Conservation (phyloP, 1,284 basidiomycete species). For the Sanghuangporus sanghuang region DNA sequence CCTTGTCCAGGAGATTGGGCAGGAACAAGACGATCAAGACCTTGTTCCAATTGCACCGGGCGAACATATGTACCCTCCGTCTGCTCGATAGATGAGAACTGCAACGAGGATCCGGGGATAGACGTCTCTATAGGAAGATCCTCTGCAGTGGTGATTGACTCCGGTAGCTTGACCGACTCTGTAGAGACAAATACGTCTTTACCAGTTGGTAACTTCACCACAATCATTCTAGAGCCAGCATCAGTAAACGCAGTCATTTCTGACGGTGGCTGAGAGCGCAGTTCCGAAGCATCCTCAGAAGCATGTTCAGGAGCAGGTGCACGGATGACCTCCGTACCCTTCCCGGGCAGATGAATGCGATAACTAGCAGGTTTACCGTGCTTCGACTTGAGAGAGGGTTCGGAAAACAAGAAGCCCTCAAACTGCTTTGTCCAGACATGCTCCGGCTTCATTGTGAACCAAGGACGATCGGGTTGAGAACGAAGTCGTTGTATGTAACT, state of each 20-base stretch:
- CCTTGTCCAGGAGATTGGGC: not conserved
- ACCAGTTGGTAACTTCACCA: conserved; percentile 51
- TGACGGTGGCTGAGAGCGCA: conserved; percentile 17
- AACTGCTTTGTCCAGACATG: conserved; percentile 75
- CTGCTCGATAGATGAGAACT: not conserved
- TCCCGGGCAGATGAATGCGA: conserved; percentile 58
- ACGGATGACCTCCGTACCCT: conserved; percentile 24
- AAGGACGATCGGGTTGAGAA: conserved; percentile 40
- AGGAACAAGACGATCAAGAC: not conserved
- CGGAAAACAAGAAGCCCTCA: conserved; percentile 64
- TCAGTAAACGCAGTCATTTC: conserved; percentile 20
- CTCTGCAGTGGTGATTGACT: conserved; percentile 28
- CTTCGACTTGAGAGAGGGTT: conserved; percentile 50
- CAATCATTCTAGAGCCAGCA: conserved; percentile 33
- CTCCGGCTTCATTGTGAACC: conserved; percentile 72
- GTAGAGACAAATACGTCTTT: conserved; percentile 22
- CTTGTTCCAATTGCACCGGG: not conserved
- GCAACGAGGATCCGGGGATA: conserved; percentile 13
- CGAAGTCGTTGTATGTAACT: conserved; percentile 26
- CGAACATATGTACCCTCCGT: not conserved
- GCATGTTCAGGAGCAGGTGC: conserved; percentile 9
- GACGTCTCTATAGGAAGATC: conserved; percentile 26
- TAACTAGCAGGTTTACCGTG: conserved; percentile 46
- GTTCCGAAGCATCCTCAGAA: conserved; percentile 20
- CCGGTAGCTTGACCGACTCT: conserved; percentile 15